Base-by-base conservation (phyloP, 176 grass and related monocot genomes). In the Avena sativa region DNA sequence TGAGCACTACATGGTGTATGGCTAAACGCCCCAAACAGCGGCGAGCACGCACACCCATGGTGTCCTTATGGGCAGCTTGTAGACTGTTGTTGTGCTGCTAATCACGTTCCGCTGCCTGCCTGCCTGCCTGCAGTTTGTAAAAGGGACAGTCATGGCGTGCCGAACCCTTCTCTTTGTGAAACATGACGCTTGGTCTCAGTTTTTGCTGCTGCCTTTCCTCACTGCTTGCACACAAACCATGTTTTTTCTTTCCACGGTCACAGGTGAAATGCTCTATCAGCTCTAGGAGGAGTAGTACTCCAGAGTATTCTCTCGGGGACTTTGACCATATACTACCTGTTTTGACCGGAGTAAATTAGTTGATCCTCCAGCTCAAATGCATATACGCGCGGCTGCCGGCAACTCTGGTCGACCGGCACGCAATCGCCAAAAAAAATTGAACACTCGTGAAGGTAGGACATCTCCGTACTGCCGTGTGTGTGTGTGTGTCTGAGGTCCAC, bases 81-180 rank as follows among this genome's bases (percentile, higher is more conserved):
- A 43, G 46, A 19, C 59, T 53, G 30, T 78, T 78, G 48, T 57
- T 69, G 32, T 28, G 2, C 58, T 1, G 60, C 12, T 78, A 46
- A 84, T 74, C 89, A 80, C 78, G 85, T 87, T 73, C n/a, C 69
- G 83, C 36, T 76, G 59, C 51, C 57, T 87, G 81, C 6, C 80
- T 58, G 61, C 34, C 34, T 36, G 34, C 34, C 34, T 36, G 34
- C 34, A 36, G 34, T 5, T 67, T 70, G 72, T 46, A 16, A 19
- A 78, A 67, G n/a, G 46, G 12, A 38, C 32, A 25, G 13, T 48
- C 67, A 51, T 48, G 64, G 4, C 80, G 58, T 65, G 66, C 57
- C 74, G 8, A 50, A 20, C 43, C 49, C 20, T 44, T 34, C 8
- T 46, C 16, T 64, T n/a, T 0, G 4, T 8, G 7, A 6, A 55